Conservation (phyloP, 768 basidiomycete species). For the Arthromyces matolae region DNA sequence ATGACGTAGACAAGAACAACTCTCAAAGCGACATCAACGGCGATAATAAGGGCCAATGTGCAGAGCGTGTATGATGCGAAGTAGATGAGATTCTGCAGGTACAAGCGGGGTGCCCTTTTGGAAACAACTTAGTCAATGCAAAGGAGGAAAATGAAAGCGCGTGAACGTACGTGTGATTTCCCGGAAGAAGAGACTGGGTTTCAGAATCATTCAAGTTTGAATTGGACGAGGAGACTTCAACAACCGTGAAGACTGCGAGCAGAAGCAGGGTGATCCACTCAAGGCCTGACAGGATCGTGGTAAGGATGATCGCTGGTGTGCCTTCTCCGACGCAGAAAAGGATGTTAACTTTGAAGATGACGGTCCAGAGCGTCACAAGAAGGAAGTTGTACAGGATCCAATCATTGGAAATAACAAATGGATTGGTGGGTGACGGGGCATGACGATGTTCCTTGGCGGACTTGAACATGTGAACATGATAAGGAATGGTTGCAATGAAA, state of each 20-base stretch:
- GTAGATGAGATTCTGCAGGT: slow-evolving; percentile 3
- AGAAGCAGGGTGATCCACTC: slow-evolving; percentile 8
- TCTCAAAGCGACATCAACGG: not conserved
- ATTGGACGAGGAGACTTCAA: not conserved
- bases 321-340: slow-evolving; percentile 8
- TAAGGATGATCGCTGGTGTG: not conserved
- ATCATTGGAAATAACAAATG: slow-evolving; percentile 4
- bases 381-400: slow-evolving; percentile 8
- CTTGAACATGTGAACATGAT: slow-evolving; percentile 7
- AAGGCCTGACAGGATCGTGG: slow-evolving; percentile 11
- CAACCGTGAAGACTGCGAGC: not conserved
- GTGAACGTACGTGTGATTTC: too few relatives aligned
- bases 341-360: slow-evolving; percentile 10
- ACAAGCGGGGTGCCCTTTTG: too few relatives aligned
- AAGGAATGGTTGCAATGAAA: slow-evolving; percentile 9
- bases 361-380: slow-evolving; percentile 7
- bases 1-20: slow-evolving; percentile 11
- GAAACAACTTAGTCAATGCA: too few relatives aligned
- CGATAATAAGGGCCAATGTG: slow-evolving; percentile 6
- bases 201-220: not conserved
- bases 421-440: not conserved
- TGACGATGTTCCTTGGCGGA: slow-evolving; percentile 3
- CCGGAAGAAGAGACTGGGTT: too few relatives aligned
- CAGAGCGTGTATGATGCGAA: slow-evolving; percentile 10
- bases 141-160: too few relatives aligned